phyloP scores from a whole-genome alignment of 352 stramenopile species.

The Pythium rhizo-oryzae region DNA sequence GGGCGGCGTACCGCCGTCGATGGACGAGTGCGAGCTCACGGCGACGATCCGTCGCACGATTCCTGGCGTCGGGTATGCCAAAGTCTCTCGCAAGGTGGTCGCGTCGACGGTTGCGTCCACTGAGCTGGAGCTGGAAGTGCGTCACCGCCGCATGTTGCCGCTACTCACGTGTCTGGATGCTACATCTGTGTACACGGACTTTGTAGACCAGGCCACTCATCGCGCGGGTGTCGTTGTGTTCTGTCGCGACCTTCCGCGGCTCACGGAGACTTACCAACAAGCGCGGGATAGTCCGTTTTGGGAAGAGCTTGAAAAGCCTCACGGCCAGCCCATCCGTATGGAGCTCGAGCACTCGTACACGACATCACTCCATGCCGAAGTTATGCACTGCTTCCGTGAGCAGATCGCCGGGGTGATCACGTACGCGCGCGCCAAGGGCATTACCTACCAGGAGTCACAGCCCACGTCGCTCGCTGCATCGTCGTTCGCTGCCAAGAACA shows the following conservation, averaged over 20 bases:
- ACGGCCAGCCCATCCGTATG: slow-evolving; percentile 32
- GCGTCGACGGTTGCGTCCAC: background rate
- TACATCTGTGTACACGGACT: slow-evolving; percentile 31
- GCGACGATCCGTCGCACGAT: slow-evolving; percentile 4
- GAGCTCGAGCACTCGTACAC: slow-evolving; percentile 33
- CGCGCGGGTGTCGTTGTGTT: slow-evolving; percentile 30
- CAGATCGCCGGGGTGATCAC: slow-evolving; percentile 16
- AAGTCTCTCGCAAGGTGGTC: slow-evolving; percentile 17
- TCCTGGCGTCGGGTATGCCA: slow-evolving; percentile 14
- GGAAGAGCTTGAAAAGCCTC: slow-evolving; percentile 26
- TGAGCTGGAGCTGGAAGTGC: slow-evolving; percentile 21
- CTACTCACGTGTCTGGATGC: slow-evolving; percentile 27
- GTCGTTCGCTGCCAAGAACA: slow-evolving; percentile 24
- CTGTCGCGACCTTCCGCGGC: slow-evolving; percentile 15
- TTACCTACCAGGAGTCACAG: slow-evolving; percentile 16
- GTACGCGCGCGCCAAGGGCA: slow-evolving; percentile 10
- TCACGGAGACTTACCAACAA: slow-evolving; percentile 18
- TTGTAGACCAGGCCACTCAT: slow-evolving; percentile 21
- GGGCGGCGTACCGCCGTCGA: slow-evolving; percentile 12
- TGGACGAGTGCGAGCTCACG: slow-evolving; percentile 22
- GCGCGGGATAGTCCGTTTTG: slow-evolving; percentile 18
- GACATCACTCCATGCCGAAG: slow-evolving; percentile 21
- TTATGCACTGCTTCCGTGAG: slow-evolving; percentile 20
- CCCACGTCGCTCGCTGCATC: slow-evolving; percentile 4
- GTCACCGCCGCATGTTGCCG: slow-evolving; percentile 24